Evolutionary conservation across 169 alveolate genomes (phyloP), one percentile per base, ranked within the genome.

Genomic region (Cryptosporidium muris): DNA sequence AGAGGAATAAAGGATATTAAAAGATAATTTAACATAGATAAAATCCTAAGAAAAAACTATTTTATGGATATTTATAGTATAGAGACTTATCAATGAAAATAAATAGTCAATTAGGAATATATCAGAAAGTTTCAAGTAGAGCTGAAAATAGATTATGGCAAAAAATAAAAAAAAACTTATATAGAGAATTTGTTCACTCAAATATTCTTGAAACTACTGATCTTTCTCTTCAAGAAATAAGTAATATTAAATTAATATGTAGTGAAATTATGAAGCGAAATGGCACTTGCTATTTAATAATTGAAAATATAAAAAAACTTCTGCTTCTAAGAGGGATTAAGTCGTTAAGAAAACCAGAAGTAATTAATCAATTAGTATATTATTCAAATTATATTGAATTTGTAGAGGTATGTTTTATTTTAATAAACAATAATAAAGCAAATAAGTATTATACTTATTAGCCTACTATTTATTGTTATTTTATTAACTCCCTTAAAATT

Each of bases 261-360:
- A 53, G 82, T 38, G 82, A 74, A 40, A 74, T 74, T 4, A 74
- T 74, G 4, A 38, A 68, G n/a, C 54, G 82, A 74, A 56, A 74
- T 74, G 82, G 82, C 0, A 58, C 58, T 12, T 60, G 74, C 2
- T 74, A 74, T 74, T 14, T 74, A 40, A 74, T 74, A 38, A 42
- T 74, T 54, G 82, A 74, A 56, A 56, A 56, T 40, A 34, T 74
- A 38, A 74, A 56, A 43, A 51, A 74, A 58, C 14, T 74, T 56
- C 34, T 74, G 34, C 58, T 54, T 74, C 11, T 74, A 14, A 48
- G 82, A 34, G 82, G 82, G 9, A 56, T 45, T 36, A 56, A 53
- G 16, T 51, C 63, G 7, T 58, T 74, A 45, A 74, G 51, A 14
- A 74, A 74, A 48, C 74, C 54, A 12, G 34, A 34, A 4, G 66